A percentile compares a stretch with the other conserved stretches of the same genome.
Evolutionary conservation across 2,329 filamentous ascomycete genomes (phyloP).

Genomic region (Stachybotrys elegans): DNA sequence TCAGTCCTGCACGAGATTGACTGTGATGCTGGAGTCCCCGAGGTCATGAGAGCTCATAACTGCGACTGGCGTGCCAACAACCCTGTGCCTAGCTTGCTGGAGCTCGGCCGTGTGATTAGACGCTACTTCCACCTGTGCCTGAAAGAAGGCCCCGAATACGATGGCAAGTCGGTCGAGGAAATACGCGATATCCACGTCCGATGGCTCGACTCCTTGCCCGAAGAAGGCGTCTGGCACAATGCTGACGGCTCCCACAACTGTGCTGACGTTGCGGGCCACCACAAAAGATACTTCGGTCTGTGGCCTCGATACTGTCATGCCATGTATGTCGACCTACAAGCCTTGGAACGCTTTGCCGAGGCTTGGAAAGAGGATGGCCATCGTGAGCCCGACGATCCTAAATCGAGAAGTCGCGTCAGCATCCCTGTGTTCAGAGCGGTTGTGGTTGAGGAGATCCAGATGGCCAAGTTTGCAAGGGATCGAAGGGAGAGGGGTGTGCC

Average conservation of each 20-base stretch:
- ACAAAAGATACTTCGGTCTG: background rate
- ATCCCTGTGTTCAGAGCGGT: background rate
- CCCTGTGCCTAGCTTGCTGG: background rate
- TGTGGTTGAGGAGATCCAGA: background rate
- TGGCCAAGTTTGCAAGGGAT: background rate
- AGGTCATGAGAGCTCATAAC: background rate
- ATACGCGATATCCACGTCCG: background rate
- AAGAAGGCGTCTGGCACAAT: background rate
- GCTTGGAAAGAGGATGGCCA: background rate
- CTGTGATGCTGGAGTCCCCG: background rate
- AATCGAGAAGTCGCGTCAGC: background rate
- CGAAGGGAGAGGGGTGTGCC: background rate
- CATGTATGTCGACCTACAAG: background rate
- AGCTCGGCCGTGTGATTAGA: background rate
- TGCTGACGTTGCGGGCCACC: background rate
- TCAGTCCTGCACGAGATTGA: background rate
- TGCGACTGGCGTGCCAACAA: background rate
- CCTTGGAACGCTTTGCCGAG: background rate
- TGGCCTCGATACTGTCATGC: background rate
- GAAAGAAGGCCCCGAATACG: background rate
- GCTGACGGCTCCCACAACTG: constrained; percentile 1
- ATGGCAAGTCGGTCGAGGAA: background rate
- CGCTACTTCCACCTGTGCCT: background rate
- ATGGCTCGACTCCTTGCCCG: constrained; percentile 1
- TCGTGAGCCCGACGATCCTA: background rate